Base-by-base conservation (phyloP, 164 flowering plant species). In the Piper longum region DNA sequence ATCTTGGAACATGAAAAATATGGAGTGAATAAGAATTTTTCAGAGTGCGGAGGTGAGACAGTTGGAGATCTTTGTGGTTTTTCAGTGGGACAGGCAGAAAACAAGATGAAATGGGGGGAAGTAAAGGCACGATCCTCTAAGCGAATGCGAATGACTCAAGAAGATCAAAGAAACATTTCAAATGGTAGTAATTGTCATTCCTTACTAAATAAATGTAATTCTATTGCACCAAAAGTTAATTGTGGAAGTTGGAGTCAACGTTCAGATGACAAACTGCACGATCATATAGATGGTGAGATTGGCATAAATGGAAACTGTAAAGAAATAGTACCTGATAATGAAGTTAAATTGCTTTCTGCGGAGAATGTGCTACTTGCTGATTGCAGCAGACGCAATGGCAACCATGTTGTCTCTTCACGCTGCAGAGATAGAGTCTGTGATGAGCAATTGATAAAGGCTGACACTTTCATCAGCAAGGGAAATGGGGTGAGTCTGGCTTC, bases 41-140 rank as follows among this genome's bases (percentile, higher is more conserved):
- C 54, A 54, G 72, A 59, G 44, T 66, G 48, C 11, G 67, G 67
- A 44, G 40, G 59, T 65, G 72, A 68, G 16, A 71, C 66, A 60
- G 18, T 62, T 57, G 73, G 72, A 18, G 62, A 66, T 68, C 73
- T 64, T 64, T 61, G 70, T 7, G 76, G 75, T 61, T 67, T 26
- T 26, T 26, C 36, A 26, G 36, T 72, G 63, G 83, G 83, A 43
- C 79, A 64, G 73, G 77, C 65, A 51, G 75, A 78, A 74, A 79
- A 76, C 56, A 67, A 74, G 39, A 80, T 90, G 59, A 82, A 66
- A 73, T 95, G 99, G 99, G 99, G 97, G 67, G 87, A 84, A 66
- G 82, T 72, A 67, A 91, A 72, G 75, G 79, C 82, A 56, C 96
- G 97, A 54, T 67, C 95, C 48, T 72, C 91, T 51, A 95, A 95